These are phyloP conservation scores for Phytophthora idaei DNA, from an alignment of 352 stramenopile species.

Conservation along the genomic window DNA sequence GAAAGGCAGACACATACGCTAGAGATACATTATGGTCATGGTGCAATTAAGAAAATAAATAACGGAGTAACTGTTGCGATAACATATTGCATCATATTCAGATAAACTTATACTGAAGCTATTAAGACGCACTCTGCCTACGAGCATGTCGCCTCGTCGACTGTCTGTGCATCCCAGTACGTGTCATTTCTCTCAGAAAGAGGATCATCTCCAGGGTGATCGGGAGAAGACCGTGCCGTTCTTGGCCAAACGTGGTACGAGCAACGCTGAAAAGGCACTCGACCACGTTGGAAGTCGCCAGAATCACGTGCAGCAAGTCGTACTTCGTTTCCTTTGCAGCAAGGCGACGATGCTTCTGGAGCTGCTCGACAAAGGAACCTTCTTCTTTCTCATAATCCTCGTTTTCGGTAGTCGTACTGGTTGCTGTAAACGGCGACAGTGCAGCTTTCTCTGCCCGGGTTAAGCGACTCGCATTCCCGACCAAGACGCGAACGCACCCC, in stretches of 20 bases:
- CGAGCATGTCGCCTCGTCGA: neutral
- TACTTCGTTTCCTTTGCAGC: neutral
- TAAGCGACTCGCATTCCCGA: too few relatives aligned
- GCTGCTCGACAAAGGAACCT: neutral
- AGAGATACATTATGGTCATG: too few relatives aligned
- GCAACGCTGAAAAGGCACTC: neutral
- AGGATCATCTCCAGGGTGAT: neutral
- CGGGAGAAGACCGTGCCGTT: neutral
- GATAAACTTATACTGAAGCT: too few relatives aligned
- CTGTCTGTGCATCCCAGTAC: too few relatives aligned
- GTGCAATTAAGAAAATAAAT: too few relatives aligned
- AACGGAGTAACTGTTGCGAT: too few relatives aligned
- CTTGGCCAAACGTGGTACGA: neutral
- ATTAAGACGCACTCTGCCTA: too few relatives aligned
- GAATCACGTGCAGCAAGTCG: neutral
- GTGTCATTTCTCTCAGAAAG: neutral
- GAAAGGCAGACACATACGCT: too few relatives aligned
- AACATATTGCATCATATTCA: too few relatives aligned
- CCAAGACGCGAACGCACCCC: neutral
- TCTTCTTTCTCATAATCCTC: neutral
- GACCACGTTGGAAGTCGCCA: neutral
- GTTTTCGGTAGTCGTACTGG: neutral
- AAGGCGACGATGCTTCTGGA: neutral
- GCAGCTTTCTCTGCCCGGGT: neutral
- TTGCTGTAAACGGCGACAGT: neutral